Evolutionary conservation across 805 yeast genomes (phyloP).

Genomic region (Jamesozyma lodderae): DNA sequence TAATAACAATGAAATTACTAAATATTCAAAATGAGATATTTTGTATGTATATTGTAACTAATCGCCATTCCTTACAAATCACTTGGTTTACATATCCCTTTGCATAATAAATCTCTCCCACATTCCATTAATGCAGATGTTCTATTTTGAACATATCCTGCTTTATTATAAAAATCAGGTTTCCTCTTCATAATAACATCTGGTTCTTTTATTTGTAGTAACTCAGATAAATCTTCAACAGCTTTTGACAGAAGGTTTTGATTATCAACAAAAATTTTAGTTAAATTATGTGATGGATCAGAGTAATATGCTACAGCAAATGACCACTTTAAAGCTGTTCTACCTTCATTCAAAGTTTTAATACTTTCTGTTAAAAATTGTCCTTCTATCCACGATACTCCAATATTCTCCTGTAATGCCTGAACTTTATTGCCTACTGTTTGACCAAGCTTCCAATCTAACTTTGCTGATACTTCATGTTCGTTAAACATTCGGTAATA

Average conservation of each 20-base stretch:
- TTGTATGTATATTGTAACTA: not conserved
- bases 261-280: slow-evolving; percentile 59
- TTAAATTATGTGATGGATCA: slow-evolving; percentile 40
- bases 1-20: not conserved
- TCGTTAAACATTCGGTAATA: slow-evolving; percentile 65
- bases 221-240: slow-evolving; percentile 59
- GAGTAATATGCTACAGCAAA: slow-evolving; percentile 72
- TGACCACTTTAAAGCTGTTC: slow-evolving; percentile 83
- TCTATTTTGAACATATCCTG: slow-evolving; percentile 31
- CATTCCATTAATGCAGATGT: slow-evolving; percentile 32
- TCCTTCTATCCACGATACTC: slow-evolving; percentile 78
- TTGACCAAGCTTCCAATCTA: slow-evolving; percentile 57
- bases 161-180: slow-evolving; percentile 31
- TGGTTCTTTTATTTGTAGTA: slow-evolving; percentile 40
- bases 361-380: slow-evolving; percentile 74
- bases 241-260: slow-evolving; percentile 56
- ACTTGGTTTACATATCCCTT: slow-evolving; percentile 25
- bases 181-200: slow-evolving; percentile 29
- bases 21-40: not conserved
- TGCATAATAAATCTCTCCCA: slow-evolving; percentile 29
- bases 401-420: slow-evolving; percentile 51
- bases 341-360: slow-evolving; percentile 51
- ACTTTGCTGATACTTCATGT: slow-evolving; percentile 67
- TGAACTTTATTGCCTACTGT: slow-evolving; percentile 56
- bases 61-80: not conserved